Percentiles rank a stretch among this genome's conserved stretches.
Evolutionary conservation across 2,329 filamentous ascomycete genomes (phyloP).

Genomic region (Ophiostoma ulmi): DNA sequence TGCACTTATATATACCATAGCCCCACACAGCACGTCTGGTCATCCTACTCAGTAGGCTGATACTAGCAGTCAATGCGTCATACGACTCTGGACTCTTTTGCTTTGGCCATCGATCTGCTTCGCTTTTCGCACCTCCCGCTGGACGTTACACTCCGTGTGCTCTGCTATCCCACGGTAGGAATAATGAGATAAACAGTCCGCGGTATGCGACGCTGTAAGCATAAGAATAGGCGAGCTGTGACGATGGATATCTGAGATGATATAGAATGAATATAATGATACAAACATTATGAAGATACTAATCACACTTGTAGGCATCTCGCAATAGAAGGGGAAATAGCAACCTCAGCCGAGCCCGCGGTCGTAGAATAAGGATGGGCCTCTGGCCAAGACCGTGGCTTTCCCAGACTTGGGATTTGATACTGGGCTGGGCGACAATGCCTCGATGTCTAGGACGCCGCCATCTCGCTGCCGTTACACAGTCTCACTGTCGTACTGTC

Average conservation of each 20-base stretch:
- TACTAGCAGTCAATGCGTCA: not conserved
- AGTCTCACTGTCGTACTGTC: too few species aligned
- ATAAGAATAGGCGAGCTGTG: not conserved
- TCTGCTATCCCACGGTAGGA: not conserved
- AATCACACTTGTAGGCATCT: not conserved
- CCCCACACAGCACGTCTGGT: not conserved
- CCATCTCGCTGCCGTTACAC: not conserved
- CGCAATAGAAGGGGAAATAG: not conserved
- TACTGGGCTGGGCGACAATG: not conserved
- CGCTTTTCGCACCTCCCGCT: not conserved
- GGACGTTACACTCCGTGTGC: not conserved
- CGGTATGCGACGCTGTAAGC: not conserved
- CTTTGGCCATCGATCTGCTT: constrained; percentile 6
- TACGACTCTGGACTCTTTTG: not conserved
- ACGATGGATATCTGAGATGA: not conserved
- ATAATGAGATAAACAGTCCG: not conserved
- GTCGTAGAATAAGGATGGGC: not conserved
- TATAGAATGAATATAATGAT: not conserved
- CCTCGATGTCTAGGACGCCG: not conserved
- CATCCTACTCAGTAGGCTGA: not conserved
- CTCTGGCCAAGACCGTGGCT: not conserved
- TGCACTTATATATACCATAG: not conserved
- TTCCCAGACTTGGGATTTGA: not conserved
- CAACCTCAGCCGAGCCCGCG: not conserved
- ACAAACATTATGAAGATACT: not conserved